Base-by-base conservation (phyloP, 768 basidiomycete species). In the Paxillus rubicundulus region DNA sequence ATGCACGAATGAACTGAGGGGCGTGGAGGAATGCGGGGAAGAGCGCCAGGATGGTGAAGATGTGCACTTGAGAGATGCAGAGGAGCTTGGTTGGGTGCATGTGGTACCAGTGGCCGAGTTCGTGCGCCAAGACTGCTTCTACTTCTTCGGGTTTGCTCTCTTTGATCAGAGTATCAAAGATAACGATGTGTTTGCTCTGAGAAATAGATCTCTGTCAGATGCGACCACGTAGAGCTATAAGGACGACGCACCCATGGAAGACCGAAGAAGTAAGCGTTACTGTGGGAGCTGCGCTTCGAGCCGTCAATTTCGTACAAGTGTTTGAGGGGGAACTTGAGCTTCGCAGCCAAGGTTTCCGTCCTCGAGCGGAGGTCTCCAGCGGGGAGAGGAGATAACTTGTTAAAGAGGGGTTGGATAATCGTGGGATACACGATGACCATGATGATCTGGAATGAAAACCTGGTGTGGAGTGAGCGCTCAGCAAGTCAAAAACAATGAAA, bases 191-290 rank as follows among this genome's bases (percentile, higher is more conserved):
- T 61, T 94, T 94, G 73, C 85, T 89, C 88, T 90, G 57, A 20
- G 3, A 33, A 20, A 9, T 16, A 2, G 46, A 37, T 16, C 1
- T 14, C 4, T n/a, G 14, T 48, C 2, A 47, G 28, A 30, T 38
- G 16, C 9, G 30, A 28, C 10, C 16, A 4, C n/a, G 30, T 20
- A 16, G 14, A 17, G 28, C 42, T 2, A 27, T n/a, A n/a, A 36
- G 18, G 49, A 39, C 48, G 39, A 72, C 77, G 38, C 45, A 91
- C 92, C 88, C 93, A 95, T 1, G 95, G 96, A 12, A 98, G 80
- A 53, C 96, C 96, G 58, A 93, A 98, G 78, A 98, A 98, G 74
- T 97, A 98, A n/a, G 95, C 95, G 59, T 98, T 98, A 60, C 87
- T 89, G 72, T 99, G 96, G 2, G 91, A 88, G 70, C 88, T 92